A percentile compares a stretch with the other conserved stretches of the same genome.
Evolutionary conservation across 73 alveolate genomes (phyloP).

Genomic region (Paramecium biaurelia): DNA sequence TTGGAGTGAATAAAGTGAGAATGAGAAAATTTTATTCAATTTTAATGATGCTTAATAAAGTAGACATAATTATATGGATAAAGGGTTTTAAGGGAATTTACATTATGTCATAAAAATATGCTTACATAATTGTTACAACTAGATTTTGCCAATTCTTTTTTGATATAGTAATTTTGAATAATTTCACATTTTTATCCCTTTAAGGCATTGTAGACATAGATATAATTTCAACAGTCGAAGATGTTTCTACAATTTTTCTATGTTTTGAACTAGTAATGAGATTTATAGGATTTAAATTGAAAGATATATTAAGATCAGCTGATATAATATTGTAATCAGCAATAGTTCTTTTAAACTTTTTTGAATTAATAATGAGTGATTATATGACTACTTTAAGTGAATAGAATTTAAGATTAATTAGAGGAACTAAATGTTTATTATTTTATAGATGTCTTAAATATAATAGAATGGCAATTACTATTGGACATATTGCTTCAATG

Average conservation of each 20-base stretch:
- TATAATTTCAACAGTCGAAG: neutral
- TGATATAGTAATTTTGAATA: neutral
- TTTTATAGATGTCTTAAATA: constrained; percentile 38
- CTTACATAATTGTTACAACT: neutral
- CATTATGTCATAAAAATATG: neutral
- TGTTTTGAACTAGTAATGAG: neutral
- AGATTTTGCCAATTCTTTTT: neutral
- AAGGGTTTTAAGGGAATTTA: neutral
- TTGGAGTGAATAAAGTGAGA: neutral
- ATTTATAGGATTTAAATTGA: neutral
- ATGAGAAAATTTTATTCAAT: neutral
- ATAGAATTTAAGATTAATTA: neutral
- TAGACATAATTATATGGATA: constrained; percentile 1
- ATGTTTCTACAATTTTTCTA: neutral
- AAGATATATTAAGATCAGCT: neutral
- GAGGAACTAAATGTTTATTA: constrained; percentile 16
- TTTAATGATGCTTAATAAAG: neutral
- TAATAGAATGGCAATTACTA: neutral
- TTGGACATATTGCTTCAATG: constrained; percentile 10
- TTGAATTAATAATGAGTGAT: neutral
- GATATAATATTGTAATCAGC: neutral
- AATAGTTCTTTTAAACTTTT: neutral
- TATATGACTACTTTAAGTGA: neutral
- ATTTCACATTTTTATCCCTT: neutral
- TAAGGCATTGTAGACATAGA: neutral